Evolutionary conservation across 2,329 filamentous ascomycete genomes (phyloP).

Genomic region (Pseudopyrenochaeta lycopersici): DNA sequence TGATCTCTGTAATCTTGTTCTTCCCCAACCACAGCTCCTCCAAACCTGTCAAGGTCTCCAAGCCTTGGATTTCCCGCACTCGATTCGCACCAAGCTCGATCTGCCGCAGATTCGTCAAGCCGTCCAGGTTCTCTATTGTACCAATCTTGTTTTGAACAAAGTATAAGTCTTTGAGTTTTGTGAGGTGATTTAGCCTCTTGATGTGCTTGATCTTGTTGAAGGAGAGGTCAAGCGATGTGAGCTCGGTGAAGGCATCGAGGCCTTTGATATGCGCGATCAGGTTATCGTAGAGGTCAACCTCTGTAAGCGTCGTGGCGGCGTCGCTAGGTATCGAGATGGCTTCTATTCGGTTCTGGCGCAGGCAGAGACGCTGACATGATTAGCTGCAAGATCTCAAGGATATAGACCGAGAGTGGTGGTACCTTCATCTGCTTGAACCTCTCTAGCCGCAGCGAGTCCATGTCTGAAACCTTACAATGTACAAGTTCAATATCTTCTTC

Average conservation of each 20-base stretch:
- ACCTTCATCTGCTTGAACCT: conserved; percentile 79
- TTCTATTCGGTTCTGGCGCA: conserved; percentile 91
- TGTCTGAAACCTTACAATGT: conserved; percentile 84
- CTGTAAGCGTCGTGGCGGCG: conserved; percentile 73
- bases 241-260: conserved; percentile 77
- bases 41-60: conserved; percentile 79
- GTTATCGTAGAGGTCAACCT: conserved; percentile 97
- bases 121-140: conserved; percentile 84
- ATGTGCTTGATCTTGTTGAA: conserved; percentile 99
- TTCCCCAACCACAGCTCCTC: conserved; percentile 94
- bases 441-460: conserved; percentile 80
- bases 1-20: conserved; percentile 91
- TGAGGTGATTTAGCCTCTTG: conserved; percentile 83
- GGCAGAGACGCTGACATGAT: conserved; percentile 71
- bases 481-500: conserved; percentile 77
- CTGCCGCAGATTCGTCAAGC: conserved; percentile 77
- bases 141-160: conserved; percentile 95
- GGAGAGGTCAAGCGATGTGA: conserved; percentile 86
- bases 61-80: conserved; percentile 86
- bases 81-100: conserved; percentile 92
- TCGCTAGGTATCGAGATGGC: conserved; percentile 76
- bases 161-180: conserved; percentile 81
- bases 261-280: conserved; percentile 86
- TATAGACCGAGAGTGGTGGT: conserved; percentile 9
- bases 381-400: conserved; percentile 2